phyloP scores from a whole-genome alignment of 2,329 filamentous ascomycete genomes.

The Zymoseptoria brevis region DNA sequence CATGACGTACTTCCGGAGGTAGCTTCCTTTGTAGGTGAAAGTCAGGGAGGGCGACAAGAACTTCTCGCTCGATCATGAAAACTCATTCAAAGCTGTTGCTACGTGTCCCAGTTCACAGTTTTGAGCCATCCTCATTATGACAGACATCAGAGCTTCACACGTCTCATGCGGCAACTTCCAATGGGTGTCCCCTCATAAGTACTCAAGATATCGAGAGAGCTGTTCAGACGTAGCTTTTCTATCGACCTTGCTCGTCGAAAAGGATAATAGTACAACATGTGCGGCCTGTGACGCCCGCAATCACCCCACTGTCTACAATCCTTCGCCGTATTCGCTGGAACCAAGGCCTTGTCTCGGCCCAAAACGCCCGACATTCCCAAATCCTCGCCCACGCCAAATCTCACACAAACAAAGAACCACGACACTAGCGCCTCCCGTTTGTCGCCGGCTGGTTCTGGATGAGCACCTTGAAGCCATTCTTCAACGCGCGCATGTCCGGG shows the following conservation, averaged over 20 bases:
- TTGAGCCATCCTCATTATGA: too few relatives aligned
- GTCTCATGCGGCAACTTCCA: too few relatives aligned
- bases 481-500: constrained; percentile 87
- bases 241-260: background rate
- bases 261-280: background rate
- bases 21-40: background rate
- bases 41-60: background rate
- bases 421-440: constrained; percentile 12
- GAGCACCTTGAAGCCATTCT: constrained; percentile 92
- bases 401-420: background rate
- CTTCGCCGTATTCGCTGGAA: background rate
- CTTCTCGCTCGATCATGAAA: background rate
- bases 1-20: background rate
- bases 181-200: background rate
- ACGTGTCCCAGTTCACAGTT: too few relatives aligned
- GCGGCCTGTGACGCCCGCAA: background rate
- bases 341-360: background rate
- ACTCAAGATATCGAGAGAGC: background rate
- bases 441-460: constrained; percentile 40
- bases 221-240: background rate
- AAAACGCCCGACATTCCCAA: background rate
- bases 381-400: background rate
- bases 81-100: too few relatives aligned
- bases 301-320: background rate
- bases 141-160: too few relatives aligned